Conservation (phyloP, 768 basidiomycete species). For the Mycena maculata region DNA sequence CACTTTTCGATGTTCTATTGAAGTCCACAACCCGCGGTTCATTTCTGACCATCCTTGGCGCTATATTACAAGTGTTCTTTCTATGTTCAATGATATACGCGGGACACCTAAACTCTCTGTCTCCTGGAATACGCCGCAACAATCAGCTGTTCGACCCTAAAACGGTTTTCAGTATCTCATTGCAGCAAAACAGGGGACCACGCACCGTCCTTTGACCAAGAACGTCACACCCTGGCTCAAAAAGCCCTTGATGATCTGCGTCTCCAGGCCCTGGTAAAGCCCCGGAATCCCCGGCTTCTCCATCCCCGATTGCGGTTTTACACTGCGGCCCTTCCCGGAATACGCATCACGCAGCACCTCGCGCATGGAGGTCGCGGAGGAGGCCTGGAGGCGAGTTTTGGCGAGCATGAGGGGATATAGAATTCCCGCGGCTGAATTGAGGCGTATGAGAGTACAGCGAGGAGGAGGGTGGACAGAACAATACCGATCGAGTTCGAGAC, state of each 20-base stretch:
- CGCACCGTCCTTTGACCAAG: conserved; percentile 67
- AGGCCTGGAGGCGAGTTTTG: conserved; percentile 63
- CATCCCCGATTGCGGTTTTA: conserved; percentile 17
- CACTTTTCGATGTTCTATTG: too few relatives aligned
- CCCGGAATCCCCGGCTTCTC: conserved; percentile 47
- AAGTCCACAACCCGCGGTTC: too few relatives aligned
- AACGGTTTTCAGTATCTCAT: neutral
- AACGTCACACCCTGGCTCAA: conserved; percentile 69
- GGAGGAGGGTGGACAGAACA: neutral
- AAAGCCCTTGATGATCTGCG: conserved; percentile 65
- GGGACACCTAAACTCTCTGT: too few relatives aligned
- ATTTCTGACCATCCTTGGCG: too few relatives aligned
- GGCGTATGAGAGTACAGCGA: neutral
- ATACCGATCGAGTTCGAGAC: conserved; percentile 61
- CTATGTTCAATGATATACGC: too few relatives aligned
- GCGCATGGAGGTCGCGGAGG: conserved; percentile 52
- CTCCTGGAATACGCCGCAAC: conserved; percentile 11
- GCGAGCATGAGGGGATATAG: conserved; percentile 71
- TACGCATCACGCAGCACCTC: conserved; percentile 51
- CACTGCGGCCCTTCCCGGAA: conserved; percentile 29
- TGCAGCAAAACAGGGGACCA: neutral
- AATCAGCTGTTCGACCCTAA: conserved; percentile 18
- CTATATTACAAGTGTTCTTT: too few relatives aligned
- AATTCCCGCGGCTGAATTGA: conserved; percentile 51
- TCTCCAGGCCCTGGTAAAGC: conserved; percentile 65